Conservation (phyloP, 495 filamentous ascomycete genomes). For the Podospora australis region DNA sequence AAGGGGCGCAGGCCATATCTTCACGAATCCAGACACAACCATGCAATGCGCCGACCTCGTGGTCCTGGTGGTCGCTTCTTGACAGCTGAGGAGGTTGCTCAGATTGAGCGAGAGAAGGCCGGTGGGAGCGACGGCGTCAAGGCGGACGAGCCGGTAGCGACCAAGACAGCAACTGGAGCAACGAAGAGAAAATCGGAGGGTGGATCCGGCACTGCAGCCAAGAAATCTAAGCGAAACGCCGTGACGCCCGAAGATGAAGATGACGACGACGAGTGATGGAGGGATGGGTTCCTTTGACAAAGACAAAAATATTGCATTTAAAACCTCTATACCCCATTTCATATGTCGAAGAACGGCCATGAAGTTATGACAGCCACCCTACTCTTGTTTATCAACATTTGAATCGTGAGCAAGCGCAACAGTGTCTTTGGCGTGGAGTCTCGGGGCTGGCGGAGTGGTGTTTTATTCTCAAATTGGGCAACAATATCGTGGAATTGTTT, state of each 20-base stretch:
- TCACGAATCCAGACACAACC: constrained; percentile 98
- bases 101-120: constrained; percentile 64
- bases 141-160: constrained; percentile 19
- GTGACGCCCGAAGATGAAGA: constrained; percentile 44
- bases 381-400: constrained; percentile 20
- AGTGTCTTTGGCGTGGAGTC: constrained; percentile 20
- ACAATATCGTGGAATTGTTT: constrained; percentile 8
- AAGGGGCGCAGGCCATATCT: constrained; percentile 97
- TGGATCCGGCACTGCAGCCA: constrained; percentile 40
- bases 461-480: constrained; percentile 19
- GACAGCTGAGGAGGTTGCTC: constrained; percentile 94
- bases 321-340: constrained; percentile 24
- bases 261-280: constrained; percentile 42
- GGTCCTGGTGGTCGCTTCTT: constrained; percentile 96
- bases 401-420: constrained; percentile 14
- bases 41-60: constrained; percentile 92
- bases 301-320: constrained; percentile 7
- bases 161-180: constrained; percentile 35
- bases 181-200: constrained; percentile 41
- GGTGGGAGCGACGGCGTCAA: constrained; percentile 32
- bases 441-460: constrained; percentile 3
- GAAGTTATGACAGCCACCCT: constrained; percentile 31
- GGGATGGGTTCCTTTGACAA: constrained; percentile 21
- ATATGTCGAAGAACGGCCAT: constrained; percentile 19
- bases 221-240: constrained; percentile 48